Conservation (phyloP, 768 basidiomycete genomes). For the Brasilioporus rufonigricans region DNA sequence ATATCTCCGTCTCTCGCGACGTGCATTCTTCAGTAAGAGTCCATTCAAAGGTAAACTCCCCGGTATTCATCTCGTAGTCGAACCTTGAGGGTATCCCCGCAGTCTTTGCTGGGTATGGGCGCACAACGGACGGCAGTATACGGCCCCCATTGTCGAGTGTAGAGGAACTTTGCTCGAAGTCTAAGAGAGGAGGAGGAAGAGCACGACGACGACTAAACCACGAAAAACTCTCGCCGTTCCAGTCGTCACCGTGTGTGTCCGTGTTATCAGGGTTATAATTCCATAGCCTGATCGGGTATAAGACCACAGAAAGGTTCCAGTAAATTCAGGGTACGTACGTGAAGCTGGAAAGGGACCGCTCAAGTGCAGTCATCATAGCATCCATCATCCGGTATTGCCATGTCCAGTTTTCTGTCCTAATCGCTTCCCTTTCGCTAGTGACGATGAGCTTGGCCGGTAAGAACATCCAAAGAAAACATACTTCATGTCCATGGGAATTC, state of each 20-base stretch:
- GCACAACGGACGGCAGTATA: slow-evolving; percentile 73
- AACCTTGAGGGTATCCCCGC: slow-evolving; percentile 78
- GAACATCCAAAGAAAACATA: slow-evolving; percentile 36
- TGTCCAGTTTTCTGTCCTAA: slow-evolving; percentile 66
- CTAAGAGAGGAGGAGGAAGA: slow-evolving; percentile 52
- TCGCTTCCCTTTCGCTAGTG: slow-evolving; percentile 65
- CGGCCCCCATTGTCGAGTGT: slow-evolving; percentile 82
- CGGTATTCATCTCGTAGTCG: slow-evolving; percentile 76
- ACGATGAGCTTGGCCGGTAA: not conserved
- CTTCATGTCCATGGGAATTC: slow-evolving; percentile 98
- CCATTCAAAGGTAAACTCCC: slow-evolving; percentile 68
- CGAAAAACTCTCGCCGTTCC: slow-evolving; percentile 98
- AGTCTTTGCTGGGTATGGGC: slow-evolving; percentile 89
- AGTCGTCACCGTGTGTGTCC: slow-evolving; percentile 76
- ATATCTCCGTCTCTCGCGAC: slow-evolving; percentile 80
- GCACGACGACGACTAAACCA: slow-evolving; percentile 77
- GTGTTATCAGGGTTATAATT: slow-evolving; percentile 90
- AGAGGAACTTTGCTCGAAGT: slow-evolving; percentile 58
- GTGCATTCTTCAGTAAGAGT: slow-evolving; percentile 18
- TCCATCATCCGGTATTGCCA: slow-evolving; percentile 96
- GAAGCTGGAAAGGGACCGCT: slow-evolving; percentile 74
- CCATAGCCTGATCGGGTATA: slow-evolving; percentile 64
- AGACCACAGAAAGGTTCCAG: not conserved
- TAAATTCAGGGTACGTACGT: slow-evolving; percentile 54
- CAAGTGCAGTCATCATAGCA: slow-evolving; percentile 80